Percentiles rank a stretch among this genome's conserved stretches.
Conservation (phyloP, 2,329 filamentous ascomycete genomes). For the Botrytis pseudocinerea region DNA sequence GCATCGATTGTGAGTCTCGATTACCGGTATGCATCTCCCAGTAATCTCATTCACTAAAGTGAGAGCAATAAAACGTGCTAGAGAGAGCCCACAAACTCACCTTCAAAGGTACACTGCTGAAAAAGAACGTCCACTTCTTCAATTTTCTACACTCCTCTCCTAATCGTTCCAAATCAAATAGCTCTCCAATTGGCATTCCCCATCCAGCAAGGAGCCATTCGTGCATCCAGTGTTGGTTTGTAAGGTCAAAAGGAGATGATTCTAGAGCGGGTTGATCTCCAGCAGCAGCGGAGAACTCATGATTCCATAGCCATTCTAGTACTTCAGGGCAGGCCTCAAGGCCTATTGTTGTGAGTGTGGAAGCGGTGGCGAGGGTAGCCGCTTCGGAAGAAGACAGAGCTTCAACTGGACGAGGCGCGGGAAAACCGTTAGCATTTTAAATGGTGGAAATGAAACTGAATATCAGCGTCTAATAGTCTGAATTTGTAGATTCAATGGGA, state of each 20-base stretch:
- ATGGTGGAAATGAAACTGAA: too few relatives aligned
- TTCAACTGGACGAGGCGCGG: neutral
- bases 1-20: neutral
- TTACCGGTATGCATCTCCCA: neutral
- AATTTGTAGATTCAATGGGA: neutral
- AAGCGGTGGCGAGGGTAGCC: neutral
- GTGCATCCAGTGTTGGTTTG: slow-evolving; percentile 35
- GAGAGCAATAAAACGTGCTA: neutral
- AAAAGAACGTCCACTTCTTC: slow-evolving; percentile 60
- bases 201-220: slow-evolving; percentile 51
- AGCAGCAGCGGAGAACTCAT: slow-evolving; percentile 48
- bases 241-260: slow-evolving; percentile 41
- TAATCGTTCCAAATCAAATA: slow-evolving; percentile 49
- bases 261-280: slow-evolving; percentile 49
- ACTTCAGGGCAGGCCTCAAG: slow-evolving; percentile 1
- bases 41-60: neutral
- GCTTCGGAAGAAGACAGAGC: neutral
- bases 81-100: slow-evolving; percentile 38
- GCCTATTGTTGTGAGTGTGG: neutral
- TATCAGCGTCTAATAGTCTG: neutral
- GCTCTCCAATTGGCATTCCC: slow-evolving; percentile 53
- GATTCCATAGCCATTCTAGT: slow-evolving; percentile 40
- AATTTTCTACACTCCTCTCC: slow-evolving; percentile 53
- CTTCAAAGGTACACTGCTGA: slow-evolving; percentile 61
- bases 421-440: neutral